Conservation (phyloP, 352 stramenopile species). For the Globisporangium echinulatum region DNA sequence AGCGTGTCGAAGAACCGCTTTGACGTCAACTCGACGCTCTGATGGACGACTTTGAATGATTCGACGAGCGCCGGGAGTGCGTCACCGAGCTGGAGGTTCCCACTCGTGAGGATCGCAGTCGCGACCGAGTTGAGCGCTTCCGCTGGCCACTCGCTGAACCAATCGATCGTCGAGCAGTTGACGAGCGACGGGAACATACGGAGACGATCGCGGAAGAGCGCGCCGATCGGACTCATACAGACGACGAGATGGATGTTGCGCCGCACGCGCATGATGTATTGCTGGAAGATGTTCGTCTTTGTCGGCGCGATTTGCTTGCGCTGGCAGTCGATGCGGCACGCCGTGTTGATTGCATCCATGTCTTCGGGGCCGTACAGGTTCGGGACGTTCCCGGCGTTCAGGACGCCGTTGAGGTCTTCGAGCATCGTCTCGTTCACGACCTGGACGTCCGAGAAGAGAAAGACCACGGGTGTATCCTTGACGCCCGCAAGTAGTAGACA, state of each 20-base stretch:
- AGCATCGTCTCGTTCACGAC: constrained; percentile 95
- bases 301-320: constrained; percentile 89
- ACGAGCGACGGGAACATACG: constrained; percentile 87
- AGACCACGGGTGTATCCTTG: constrained; percentile 89
- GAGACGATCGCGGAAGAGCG: constrained; percentile 71
- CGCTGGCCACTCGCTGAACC: constrained; percentile 86
- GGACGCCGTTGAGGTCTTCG: constrained; percentile 92
- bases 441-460: constrained; percentile 93
- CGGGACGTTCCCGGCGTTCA: constrained; percentile 94
- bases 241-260: constrained; percentile 91
- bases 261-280: constrained; percentile 91
- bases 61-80: constrained; percentile 56
- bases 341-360: constrained; percentile 87
- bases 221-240: constrained; percentile 81
- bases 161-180: constrained; percentile 86
- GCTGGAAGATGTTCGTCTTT: constrained; percentile 93
- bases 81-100: constrained; percentile 58
- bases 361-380: constrained; percentile 92
- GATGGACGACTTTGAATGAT: constrained; percentile 87
- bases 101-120: constrained; percentile 78
- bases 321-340: constrained; percentile 89
- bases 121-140: constrained; percentile 81
- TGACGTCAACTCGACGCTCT: constrained; percentile 82
- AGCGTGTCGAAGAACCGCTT: constrained; percentile 85
- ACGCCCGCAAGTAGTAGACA: constrained; percentile 86